A percentile compares a stretch with the other conserved stretches of the same genome.
These are phyloP conservation scores for Solanum chilense DNA, from an alignment of 257 asterid species.

Conservation along the genomic window DNA sequence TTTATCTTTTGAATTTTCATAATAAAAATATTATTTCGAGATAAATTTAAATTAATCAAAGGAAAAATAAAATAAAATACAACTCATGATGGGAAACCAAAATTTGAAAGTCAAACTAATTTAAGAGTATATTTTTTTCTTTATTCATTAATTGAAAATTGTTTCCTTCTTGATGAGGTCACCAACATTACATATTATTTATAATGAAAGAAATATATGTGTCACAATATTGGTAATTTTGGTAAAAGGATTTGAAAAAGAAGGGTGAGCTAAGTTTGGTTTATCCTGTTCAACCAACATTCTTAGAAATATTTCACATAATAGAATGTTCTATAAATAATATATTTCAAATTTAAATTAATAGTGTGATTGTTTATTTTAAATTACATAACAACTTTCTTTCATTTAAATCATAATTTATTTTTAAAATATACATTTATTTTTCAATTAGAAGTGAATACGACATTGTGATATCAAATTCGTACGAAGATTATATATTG, in stretches of 20 bases:
- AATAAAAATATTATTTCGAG: background rate
- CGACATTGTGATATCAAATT: too few species aligned
- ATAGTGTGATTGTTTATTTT: background rate
- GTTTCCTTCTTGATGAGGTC: background rate
- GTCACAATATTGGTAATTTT: background rate
- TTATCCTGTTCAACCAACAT: constrained; percentile 6
- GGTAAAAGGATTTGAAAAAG: background rate
- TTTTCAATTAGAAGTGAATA: background rate
- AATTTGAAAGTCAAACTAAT: background rate
- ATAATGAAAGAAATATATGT: background rate
- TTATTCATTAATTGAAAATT: background rate
- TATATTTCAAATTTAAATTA: background rate
- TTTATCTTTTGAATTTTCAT: background rate
- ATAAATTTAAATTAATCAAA: background rate
- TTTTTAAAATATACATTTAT: too few species aligned
- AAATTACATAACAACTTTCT: background rate
- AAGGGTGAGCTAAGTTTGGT: constrained; percentile 12
- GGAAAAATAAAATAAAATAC: background rate
- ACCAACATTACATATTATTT: background rate
- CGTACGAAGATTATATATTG: too few species aligned
- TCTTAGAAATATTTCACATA: background rate
- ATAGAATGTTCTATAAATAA: background rate
- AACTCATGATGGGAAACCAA: background rate
- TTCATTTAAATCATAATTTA: background rate
- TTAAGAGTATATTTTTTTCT: background rate